Evolutionary conservation across 352 stramenopile species (phyloP).

Genomic region (Sclerospora graminicola): DNA sequence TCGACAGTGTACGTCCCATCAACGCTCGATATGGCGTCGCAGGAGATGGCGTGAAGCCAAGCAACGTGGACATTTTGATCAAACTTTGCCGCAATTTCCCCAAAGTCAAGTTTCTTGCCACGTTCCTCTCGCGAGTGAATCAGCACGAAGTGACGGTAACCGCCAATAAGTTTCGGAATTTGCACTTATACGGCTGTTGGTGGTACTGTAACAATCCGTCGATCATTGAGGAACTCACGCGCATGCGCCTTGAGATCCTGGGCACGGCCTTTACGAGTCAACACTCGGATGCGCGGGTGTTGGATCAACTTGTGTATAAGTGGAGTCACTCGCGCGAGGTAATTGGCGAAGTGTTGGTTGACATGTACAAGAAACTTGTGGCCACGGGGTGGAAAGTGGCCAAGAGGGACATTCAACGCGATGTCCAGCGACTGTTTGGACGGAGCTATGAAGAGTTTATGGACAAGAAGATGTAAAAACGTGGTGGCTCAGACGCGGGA

Average conservation of each 20-base stretch:
- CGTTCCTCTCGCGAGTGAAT: slow-evolving; percentile 88
- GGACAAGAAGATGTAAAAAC: slow-evolving; percentile 46
- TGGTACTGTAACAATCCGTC: slow-evolving; percentile 95
- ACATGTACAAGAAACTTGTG: slow-evolving; percentile 85
- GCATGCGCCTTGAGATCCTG: slow-evolving; percentile 90
- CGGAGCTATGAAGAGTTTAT: slow-evolving; percentile 91
- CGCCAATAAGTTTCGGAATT: slow-evolving; percentile 90
- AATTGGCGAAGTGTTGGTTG: slow-evolving; percentile 78
- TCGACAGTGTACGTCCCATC: slow-evolving; percentile 84
- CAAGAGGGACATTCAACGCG: slow-evolving; percentile 74
- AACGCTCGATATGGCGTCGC: slow-evolving; percentile 75
- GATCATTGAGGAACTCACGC: slow-evolving; percentile 84
- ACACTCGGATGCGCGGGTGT: slow-evolving; percentile 89
- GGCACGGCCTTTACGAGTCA: slow-evolving; percentile 91
- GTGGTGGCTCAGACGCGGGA: neutral
- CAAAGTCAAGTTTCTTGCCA: slow-evolving; percentile 90
- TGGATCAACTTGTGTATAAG: slow-evolving; percentile 94
- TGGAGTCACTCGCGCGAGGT: slow-evolving; percentile 88
- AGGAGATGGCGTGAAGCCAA: slow-evolving; percentile 77
- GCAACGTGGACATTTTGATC: slow-evolving; percentile 32
- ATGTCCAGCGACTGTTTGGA: slow-evolving; percentile 75
- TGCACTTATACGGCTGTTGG: slow-evolving; percentile 92
- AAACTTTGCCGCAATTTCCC: slow-evolving; percentile 83
- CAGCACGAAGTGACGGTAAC: slow-evolving; percentile 92
- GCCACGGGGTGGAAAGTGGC: slow-evolving; percentile 80